Base-by-base conservation (phyloP, 495 filamentous ascomycete species). In the Lentithecium fluviatile region DNA sequence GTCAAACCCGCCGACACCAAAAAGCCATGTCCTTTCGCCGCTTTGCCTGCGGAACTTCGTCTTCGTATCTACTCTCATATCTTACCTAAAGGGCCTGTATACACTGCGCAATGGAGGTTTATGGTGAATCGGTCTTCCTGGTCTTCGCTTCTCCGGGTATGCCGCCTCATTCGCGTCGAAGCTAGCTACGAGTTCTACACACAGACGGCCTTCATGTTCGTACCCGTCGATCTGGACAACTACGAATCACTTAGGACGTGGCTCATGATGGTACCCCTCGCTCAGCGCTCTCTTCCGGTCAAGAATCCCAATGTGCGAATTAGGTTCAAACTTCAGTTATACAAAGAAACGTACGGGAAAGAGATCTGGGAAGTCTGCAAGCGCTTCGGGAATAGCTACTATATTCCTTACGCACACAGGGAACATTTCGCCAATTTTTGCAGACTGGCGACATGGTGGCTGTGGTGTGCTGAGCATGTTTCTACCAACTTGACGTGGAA, bases 101-200 rank as follows among this genome's bases (percentile, higher is more conserved):
- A 21, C 32, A 12, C 34, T 29, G 6, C 32, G 2, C 13, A 7
- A 21, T 34, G 20, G 24, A 15, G 5, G 24, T 5, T 2, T 17
- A 20, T 34, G 10, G 7, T 19, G 19, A 24, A 40, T 2, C 12
- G 32, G 10, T 32, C 20, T 19, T 4, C 24, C 11, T 55, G 38
- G 46, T 4, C 56, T 11, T 11, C 8, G 17, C 32, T 60, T 19
- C 34, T 52, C 10, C 56, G 37, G 12, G 38, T 60, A n/a, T 52
- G 19, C 21, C 56, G 46, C 7, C 20, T 24, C 4, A 42, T 52
- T 21, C 56, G 56, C 8, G 11, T 4, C 12, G 56, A 60, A 52
- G 23, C n/a, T 8, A 47, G 46, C 3, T 52, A 45, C 47, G 17
- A 43, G 36, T 52, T 37, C 19, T 60, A 60, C 46, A 60, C 26